A percentile compares a stretch with the other conserved stretches of the same genome.
phyloP scores from a whole-genome alignment of 2,329 filamentous ascomycete genomes.

The Aspergillus novofumigatus region DNA sequence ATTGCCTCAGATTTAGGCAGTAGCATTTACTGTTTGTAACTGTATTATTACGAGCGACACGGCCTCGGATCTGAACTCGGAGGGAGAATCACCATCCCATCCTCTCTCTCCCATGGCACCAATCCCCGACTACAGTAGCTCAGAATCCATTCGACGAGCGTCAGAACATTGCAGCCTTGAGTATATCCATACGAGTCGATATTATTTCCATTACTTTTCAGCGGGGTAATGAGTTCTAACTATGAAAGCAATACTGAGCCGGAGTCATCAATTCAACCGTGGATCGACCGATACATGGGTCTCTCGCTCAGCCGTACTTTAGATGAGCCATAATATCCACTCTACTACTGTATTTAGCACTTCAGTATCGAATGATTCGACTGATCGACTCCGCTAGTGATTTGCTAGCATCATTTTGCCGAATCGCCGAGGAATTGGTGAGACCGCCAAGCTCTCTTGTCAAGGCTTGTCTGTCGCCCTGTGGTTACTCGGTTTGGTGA shows the following conservation, averaged over 20 bases:
- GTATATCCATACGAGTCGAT: neutral
- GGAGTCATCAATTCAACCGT: neutral
- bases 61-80: too few relatives aligned
- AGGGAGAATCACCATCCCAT: too few relatives aligned
- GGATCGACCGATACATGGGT: neutral
- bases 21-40: neutral
- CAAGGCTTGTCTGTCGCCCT: conserved; percentile 1
- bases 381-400: neutral
- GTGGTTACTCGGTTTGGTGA: too few relatives aligned
- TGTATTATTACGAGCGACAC: neutral
- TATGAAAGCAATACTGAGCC: too few relatives aligned
- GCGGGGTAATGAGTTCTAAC: too few relatives aligned
- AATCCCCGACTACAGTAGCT: too few relatives aligned
- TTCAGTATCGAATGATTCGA: neutral
- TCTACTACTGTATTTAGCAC: neutral
- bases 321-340: neutral
- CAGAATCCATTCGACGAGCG: too few relatives aligned
- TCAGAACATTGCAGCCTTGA: too few relatives aligned
- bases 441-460: neutral
- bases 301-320: neutral
- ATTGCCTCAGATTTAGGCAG: neutral
- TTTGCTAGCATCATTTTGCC: too few relatives aligned
- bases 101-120: neutral
- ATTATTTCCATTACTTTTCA: too few relatives aligned
- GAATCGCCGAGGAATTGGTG: neutral